Evolutionary conservation across 192 early-diverging fungal genomes (phyloP).

Genomic region (Entomortierella chlamydospora): DNA sequence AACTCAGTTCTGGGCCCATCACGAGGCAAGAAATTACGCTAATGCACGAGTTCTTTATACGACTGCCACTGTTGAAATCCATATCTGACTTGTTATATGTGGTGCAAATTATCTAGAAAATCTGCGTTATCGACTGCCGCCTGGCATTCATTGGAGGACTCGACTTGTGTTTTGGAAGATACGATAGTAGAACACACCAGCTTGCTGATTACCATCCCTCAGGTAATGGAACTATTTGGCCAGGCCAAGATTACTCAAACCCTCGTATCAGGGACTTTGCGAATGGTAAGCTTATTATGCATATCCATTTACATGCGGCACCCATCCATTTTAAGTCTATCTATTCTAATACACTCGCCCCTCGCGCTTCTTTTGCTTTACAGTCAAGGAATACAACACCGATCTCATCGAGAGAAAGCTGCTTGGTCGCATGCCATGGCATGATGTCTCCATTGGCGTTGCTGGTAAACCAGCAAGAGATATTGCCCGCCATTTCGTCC

Average conservation of each 20-base stretch:
- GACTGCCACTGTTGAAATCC: not conserved
- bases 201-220: slow-evolving; percentile 75
- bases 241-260: slow-evolving; percentile 91
- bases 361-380: not conserved
- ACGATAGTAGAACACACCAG: slow-evolving; percentile 83
- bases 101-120: slow-evolving; percentile 58
- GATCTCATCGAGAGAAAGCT: slow-evolving; percentile 59
- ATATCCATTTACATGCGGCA: not conserved
- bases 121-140: slow-evolving; percentile 74
- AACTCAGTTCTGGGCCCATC: slow-evolving; percentile 91
- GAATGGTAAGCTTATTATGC: slow-evolving; percentile 49
- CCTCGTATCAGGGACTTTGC: slow-evolving; percentile 85
- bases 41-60: not conserved
- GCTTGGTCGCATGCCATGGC: slow-evolving; percentile 88
- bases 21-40: slow-evolving; percentile 61
- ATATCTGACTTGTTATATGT: not conserved
- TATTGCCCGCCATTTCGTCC: slow-evolving; percentile 88
- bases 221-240: slow-evolving; percentile 62
- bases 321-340: not conserved
- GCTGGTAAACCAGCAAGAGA: slow-evolving; percentile 85
- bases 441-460: slow-evolving; percentile 85
- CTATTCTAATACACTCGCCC: not conserved
- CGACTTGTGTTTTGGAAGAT: slow-evolving; percentile 87
- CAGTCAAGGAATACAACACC: slow-evolving; percentile 64
- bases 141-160: slow-evolving; percentile 85